phyloP scores from a whole-genome alignment of 768 basidiomycete genomes.

The Mycena belliarum region DNA sequence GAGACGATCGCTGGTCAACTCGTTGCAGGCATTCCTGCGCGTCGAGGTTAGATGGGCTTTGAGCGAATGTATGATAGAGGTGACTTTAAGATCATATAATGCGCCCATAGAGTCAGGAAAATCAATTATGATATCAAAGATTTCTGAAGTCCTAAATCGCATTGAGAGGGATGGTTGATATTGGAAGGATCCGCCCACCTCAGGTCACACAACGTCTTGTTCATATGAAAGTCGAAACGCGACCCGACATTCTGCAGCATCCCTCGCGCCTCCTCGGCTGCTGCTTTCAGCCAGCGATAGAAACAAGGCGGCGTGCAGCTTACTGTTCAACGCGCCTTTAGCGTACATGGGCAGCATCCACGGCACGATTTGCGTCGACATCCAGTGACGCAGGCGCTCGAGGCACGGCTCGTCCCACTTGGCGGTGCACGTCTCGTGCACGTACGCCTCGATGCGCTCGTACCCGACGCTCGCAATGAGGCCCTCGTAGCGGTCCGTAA shows the following conservation, averaged over 20 bases:
- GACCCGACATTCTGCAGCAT: slow-evolving; percentile 79
- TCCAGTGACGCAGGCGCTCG: slow-evolving; percentile 67
- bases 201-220: slow-evolving; percentile 86
- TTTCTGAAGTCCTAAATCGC: slow-evolving; percentile 62
- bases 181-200: slow-evolving; percentile 47
- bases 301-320: slow-evolving; percentile 22
- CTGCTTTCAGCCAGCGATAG: slow-evolving; percentile 10
- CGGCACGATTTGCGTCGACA: slow-evolving; percentile 74
- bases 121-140: slow-evolving; percentile 96
- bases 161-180: background rate
- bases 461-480: slow-evolving; percentile 85
- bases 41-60: background rate
- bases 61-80: background rate
- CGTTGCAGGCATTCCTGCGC: slow-evolving; percentile 74
- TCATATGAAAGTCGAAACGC: slow-evolving; percentile 89
- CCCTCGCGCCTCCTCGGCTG: slow-evolving; percentile 69
- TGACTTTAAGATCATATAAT: slow-evolving; percentile 81
- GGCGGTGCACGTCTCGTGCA: slow-evolving; percentile 62
- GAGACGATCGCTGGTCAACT: slow-evolving; percentile 74
- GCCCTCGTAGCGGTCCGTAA: slow-evolving; percentile 82
- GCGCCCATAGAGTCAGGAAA: slow-evolving; percentile 87
- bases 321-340: slow-evolving; percentile 58
- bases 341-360: slow-evolving; percentile 88
- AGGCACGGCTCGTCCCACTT: slow-evolving; percentile 73
- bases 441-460: slow-evolving; percentile 78